phyloP scores from a whole-genome alignment of 495 filamentous ascomycete genomes.

The Elasticomyces elasticus region DNA sequence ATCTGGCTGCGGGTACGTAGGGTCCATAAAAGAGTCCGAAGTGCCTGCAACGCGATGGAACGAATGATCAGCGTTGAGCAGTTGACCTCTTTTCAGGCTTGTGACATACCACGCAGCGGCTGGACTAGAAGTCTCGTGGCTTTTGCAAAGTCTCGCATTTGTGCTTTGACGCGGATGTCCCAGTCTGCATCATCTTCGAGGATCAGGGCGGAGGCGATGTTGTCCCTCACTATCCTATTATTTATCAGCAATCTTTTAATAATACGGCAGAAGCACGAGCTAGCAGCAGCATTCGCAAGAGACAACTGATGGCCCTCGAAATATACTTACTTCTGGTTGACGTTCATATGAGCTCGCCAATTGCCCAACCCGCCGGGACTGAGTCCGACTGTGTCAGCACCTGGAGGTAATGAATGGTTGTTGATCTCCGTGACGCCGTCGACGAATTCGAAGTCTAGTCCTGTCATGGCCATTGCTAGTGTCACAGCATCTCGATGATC shows the following conservation, averaged over 20 bases:
- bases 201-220: background rate
- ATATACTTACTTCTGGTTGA: background rate
- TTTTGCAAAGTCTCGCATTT: background rate
- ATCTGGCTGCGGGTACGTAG: background rate
- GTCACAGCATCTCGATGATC: conserved; percentile 9
- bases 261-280: no score
- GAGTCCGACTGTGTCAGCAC: no score
- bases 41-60: no score
- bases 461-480: conserved; percentile 4
- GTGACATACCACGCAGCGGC: no score
- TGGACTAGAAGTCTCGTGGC: background rate
- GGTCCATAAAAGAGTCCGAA: background rate
- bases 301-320: background rate
- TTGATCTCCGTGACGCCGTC: conserved; percentile 1
- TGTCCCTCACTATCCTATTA: background rate
- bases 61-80: no score
- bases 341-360: conserved; percentile 2
- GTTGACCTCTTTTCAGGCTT: no score
- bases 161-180: conserved; percentile 2
- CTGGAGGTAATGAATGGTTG: conserved; percentile 3
- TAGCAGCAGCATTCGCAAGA: background rate
- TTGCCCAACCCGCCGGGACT: background rate
- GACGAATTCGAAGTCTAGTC: conserved; percentile 12
- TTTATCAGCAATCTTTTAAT: no score
- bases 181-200: conserved; percentile 3